Evolutionary conservation across 2,329 filamentous ascomycete species (phyloP), one percentile per base, ranked within the genome.

Genomic region (Botryotinia globosa): DNA sequence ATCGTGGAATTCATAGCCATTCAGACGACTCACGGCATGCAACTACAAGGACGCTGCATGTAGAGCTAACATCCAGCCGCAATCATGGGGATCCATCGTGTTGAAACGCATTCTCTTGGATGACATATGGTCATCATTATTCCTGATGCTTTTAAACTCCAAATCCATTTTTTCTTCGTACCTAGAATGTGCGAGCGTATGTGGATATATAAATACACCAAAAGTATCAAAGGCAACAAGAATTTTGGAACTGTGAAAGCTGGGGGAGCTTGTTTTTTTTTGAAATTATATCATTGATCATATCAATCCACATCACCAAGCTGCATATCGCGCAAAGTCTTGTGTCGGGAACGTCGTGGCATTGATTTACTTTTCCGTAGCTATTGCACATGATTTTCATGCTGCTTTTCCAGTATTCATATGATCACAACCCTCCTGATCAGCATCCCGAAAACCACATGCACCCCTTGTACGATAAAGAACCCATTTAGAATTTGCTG

Each of bases 401-500:
- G 77, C 76, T 73, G 75, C 74, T 74, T 75, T 74, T 54, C 70
- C 71, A 73, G 74, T 77, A 75, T 73, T 72, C 75, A 77, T 77
- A 77, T 79, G 75, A 77, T 78, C 75, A 79, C 77, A 79, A 78
- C 73, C 77, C 74, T 75, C 76, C 77, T 77, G 76, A 78, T 78
- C 75, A 73, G 75, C 77, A 78, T 77, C 77, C 77, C 76, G 48
- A 56, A 80, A 79, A 79, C 77, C 78, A 78, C 76, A 80, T 80
- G 77, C 78, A 79, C 73, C 78, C 78, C 74, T 77, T 63, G 65
- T 72, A 72, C 71, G 65, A 72, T 54, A 69, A 69, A 72, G 44
- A 76, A 74, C 79, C 78, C 75, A 75, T 76, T 91, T 97, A 99
- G 90, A 99, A 99, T 90, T 99, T 99, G 89, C 85, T 89, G 91